These are phyloP conservation scores for Tetracladium marchalianum DNA, from an alignment of 495 filamentous ascomycete genomes.

Conservation along the genomic window DNA sequence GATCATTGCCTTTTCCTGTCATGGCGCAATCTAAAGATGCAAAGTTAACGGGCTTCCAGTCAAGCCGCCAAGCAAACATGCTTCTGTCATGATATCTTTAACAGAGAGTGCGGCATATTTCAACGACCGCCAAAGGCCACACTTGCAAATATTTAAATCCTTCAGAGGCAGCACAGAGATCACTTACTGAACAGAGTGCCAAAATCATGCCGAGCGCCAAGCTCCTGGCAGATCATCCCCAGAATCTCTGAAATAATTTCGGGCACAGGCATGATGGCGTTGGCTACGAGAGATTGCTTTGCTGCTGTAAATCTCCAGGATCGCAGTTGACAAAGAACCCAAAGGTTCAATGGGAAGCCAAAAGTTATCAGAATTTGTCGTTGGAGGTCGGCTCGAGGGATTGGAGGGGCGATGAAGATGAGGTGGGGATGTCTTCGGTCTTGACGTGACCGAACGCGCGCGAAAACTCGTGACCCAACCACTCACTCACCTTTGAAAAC, in stretches of 20 bases:
- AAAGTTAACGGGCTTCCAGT: too few relatives aligned
- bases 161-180: too few relatives aligned
- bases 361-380: too few relatives aligned
- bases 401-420: neutral
- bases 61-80: too few relatives aligned
- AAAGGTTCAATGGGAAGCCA: too few relatives aligned
- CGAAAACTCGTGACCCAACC: too few relatives aligned
- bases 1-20: slow-evolving; percentile 27
- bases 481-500: neutral
- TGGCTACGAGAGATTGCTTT: neutral
- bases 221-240: slow-evolving; percentile 45
- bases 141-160: too few relatives aligned
- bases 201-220: slow-evolving; percentile 43
- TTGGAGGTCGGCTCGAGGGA: neutral
- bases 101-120: too few relatives aligned
- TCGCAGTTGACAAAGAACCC: too few relatives aligned
- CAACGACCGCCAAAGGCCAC: too few relatives aligned
- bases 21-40: slow-evolving; percentile 28
- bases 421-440: slow-evolving; percentile 1
- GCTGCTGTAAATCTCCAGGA: neutral
- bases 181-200: slow-evolving; percentile 37
- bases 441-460: slow-evolving; percentile 8
- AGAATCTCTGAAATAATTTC: slow-evolving; percentile 55
- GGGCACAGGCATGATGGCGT: neutral
- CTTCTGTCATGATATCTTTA: too few relatives aligned